Evolutionary conservation across 2,329 filamentous ascomycete genomes (phyloP), one percentile per base, ranked within the genome.

Genomic region (Neofusicoccum kwambonambiense): DNA sequence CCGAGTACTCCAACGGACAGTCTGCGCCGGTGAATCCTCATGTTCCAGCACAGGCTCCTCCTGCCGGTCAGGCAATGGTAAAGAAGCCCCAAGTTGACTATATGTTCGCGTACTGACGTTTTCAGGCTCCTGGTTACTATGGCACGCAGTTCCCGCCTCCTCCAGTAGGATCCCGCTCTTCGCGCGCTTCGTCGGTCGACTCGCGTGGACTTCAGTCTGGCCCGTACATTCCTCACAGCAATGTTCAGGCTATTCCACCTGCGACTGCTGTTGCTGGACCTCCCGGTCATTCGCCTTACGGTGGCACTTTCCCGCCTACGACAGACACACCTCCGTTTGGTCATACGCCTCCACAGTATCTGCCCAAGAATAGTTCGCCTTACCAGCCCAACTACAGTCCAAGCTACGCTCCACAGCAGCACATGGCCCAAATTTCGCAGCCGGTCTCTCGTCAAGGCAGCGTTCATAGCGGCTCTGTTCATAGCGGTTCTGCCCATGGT

Each of bases 331-430:
- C 51, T 41, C 52, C 52, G 7, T 64, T 50, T 15, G n/a, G 52
- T 13, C 51, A 58, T 44, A 58, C 51, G 17, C 31, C 56, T 13
- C 62, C 62, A 4, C 41, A 54, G 7, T 64, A 64, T 35, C 41
- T 15, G 6, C 62, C 62, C 1, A 51, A 58, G 27, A 57, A 50
- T 9, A 64, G 62, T 37, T 64, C 62, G 8, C 62, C 62, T 2
- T 64, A 64, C 37, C 62, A 50, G 42, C 62, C 62, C 7, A 64
- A 64, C 34, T 64, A 64, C 52, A 64, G 52, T 34, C 58, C 58
- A 2, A 51, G 15, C 31, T 62, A 62, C 2, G 19, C 51, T 9
- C 35, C 31, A 13, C 62, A 57, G 9, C 62, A 39, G 8, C 52
- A 42, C 11, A 7, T 34, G n/a, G 34, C 12, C 6, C 44, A 62